These are phyloP conservation scores for Albugo candida DNA, from an alignment of 352 stramenopile species.

Conservation along the genomic window DNA sequence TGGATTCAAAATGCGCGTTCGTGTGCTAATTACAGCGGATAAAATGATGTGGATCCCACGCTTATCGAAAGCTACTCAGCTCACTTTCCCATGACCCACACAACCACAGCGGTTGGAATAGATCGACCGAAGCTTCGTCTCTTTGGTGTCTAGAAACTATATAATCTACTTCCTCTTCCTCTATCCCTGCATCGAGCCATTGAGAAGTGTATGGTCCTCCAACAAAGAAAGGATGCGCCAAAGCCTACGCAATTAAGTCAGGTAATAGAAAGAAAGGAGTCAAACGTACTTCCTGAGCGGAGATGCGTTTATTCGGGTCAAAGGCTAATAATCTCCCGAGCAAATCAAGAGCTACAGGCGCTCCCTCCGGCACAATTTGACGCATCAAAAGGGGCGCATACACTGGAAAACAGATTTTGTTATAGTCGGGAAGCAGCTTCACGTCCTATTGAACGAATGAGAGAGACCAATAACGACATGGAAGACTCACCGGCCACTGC, in stretches of 20 bases:
- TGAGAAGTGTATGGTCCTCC: neutral
- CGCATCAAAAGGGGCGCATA: conserved; percentile 23
- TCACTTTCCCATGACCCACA: too few relatives aligned
- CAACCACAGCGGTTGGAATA: too few relatives aligned
- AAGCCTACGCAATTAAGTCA: conserved; percentile 7
- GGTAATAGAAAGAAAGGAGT: neutral
- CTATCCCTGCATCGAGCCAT: too few relatives aligned
- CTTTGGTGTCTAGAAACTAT: too few relatives aligned
- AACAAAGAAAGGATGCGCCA: conserved; percentile 19
- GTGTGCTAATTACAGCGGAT: too few relatives aligned
- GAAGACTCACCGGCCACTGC: conserved; percentile 24
- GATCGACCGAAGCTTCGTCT: too few relatives aligned
- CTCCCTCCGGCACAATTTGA: conserved; percentile 26
- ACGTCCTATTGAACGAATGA: conserved; percentile 10
- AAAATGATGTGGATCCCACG: too few relatives aligned
- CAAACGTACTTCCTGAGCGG: conserved; percentile 16
- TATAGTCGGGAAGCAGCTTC: conserved; percentile 30
- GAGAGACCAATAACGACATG: neutral
- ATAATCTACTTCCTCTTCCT: too few relatives aligned
- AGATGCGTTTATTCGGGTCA: conserved; percentile 17
- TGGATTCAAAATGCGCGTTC: too few relatives aligned
- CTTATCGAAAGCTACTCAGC: too few relatives aligned
- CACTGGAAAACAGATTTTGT: conserved; percentile 42
- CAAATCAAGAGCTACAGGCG: conserved; percentile 23
- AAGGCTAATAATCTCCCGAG: conserved; percentile 19